phyloP scores from a whole-genome alignment of 108 stramenopile species.

The Nannochloropsis oceanica region DNA sequence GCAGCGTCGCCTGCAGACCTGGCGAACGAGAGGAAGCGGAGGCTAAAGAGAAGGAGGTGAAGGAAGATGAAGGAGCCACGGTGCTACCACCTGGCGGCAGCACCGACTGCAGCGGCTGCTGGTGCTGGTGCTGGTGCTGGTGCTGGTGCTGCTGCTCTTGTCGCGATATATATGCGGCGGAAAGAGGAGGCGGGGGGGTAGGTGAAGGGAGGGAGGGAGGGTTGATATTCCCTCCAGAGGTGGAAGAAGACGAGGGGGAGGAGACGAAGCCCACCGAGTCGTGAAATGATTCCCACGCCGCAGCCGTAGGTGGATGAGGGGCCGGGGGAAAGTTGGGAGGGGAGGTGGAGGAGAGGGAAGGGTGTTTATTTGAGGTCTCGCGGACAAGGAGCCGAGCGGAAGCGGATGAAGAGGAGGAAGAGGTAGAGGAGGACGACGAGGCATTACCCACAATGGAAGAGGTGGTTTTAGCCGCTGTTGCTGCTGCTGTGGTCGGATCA shows the following conservation, averaged over 20 bases:
- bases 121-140: neutral
- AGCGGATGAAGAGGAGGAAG: too few species aligned
- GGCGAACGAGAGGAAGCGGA: neutral
- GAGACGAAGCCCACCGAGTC: neutral
- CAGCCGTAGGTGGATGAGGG: neutral
- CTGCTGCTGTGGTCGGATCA: neutral
- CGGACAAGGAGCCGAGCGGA: too few species aligned
- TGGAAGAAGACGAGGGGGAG: neutral
- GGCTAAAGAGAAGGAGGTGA: neutral
- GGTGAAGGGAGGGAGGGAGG: neutral
- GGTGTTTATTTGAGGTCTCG: neutral
- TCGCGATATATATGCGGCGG: neutral
- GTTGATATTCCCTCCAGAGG: neutral
- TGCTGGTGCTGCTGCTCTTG: neutral
- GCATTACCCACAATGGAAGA: neutral
- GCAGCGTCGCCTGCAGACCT: neutral
- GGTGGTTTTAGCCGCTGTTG: neutral
- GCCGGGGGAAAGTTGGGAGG: neutral
- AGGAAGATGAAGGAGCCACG: neutral
- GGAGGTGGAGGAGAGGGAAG: neutral
- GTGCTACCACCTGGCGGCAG: neutral
- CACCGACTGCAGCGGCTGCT: neutral
- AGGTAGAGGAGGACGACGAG: too few species aligned
- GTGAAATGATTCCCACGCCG: neutral
- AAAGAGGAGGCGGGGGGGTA: neutral